These are phyloP conservation scores for Camelina laxa DNA, from an alignment of 345 rosid genomes.

Conservation along the genomic window DNA sequence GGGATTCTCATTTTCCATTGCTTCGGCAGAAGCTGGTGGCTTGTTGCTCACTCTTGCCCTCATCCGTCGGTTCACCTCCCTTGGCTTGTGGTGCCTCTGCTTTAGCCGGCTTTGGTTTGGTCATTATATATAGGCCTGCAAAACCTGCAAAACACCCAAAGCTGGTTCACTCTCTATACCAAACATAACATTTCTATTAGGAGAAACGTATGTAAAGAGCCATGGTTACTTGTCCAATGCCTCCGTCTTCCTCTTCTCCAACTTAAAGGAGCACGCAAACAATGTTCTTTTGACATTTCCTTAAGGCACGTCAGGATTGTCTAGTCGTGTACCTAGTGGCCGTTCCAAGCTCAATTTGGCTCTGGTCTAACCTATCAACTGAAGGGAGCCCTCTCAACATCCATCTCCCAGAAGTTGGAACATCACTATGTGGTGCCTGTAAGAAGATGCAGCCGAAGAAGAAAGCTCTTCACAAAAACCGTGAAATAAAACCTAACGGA, in stretches of 20 bases:
- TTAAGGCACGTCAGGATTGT: no score
- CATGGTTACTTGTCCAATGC: slow-evolving; percentile 75
- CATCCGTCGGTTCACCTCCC: slow-evolving; percentile 13
- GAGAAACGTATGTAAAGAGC: not conserved
- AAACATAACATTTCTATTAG: not conserved
- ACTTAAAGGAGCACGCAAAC: no score
- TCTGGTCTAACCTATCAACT: no score
- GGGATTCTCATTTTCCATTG: slow-evolving; percentile 75
- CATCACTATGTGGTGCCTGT: no score
- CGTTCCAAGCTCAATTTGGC: no score
- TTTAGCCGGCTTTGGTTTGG: slow-evolving; percentile 85
- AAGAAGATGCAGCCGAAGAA: no score
- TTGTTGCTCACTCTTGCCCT: slow-evolving; percentile 51
- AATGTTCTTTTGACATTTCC: no score
- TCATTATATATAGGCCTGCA: slow-evolving; percentile 85
- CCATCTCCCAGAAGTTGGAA: no score
- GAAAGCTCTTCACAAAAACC: no score
- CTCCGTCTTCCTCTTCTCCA: slow-evolving; percentile 81
- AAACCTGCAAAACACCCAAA: slow-evolving; percentile 50
- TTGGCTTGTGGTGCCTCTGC: slow-evolving; percentile 65
- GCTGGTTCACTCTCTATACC: not conserved
- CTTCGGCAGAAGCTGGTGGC: slow-evolving; percentile 55
- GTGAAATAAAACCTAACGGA: no score
- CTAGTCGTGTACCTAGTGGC: no score
- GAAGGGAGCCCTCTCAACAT: no score